Base-by-base conservation (phyloP, 345 rosid genomes). In the Eucalyptus rudis region DNA sequence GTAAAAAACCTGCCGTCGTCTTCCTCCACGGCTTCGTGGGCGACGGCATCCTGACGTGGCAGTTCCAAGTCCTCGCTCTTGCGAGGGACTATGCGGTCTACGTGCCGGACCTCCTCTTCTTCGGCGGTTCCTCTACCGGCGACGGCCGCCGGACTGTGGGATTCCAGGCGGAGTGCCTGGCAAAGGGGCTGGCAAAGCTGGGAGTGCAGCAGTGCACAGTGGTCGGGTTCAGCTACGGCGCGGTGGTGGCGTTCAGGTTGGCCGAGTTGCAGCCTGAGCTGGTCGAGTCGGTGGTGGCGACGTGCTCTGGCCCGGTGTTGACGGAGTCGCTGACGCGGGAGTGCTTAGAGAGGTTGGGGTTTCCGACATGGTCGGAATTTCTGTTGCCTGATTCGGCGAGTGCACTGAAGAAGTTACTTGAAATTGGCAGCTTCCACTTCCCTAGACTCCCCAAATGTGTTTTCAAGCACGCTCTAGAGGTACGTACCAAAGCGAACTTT, bases 51-150 rank as follows among this genome's bases (percentile, higher is more conserved):
- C 33, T 90, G 11, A 91, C 94, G 5, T 93, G 96, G 94, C 92
- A 89, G 49, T 88, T 91, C 88, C 95, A 94, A 87, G 93, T 84
- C 33, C 87, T 90, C 7, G 90, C 92, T 13, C 84, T 94, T 36
- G 89, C 93, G 10, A 86, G 68, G 54, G 62, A 71, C 3, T 93
- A 93, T 62, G 87, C 91, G 3, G 92, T 94, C 66, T 94, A 93
- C 86, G 93, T 93, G 7, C 94, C 94, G 1, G 94, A 94, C 91
- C 62, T 94, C 10, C 86, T 92, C 52, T 93, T 93, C 93, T 94
- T 94, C 56, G 95, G 94, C 0, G 89, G 86, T 31, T 94, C 95
- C 4, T 8, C 89, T 90, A 94, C 95, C 7, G 90, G 87, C 33
- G 87, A 79, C 19, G 5, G 71, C 0, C 90, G 89, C 11, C 66